A percentile compares a stretch with the other conserved stretches of the same genome.
Evolutionary conservation across 73 alveolate genomes (phyloP).

Genomic region (Tetrahymena malaccensis): DNA sequence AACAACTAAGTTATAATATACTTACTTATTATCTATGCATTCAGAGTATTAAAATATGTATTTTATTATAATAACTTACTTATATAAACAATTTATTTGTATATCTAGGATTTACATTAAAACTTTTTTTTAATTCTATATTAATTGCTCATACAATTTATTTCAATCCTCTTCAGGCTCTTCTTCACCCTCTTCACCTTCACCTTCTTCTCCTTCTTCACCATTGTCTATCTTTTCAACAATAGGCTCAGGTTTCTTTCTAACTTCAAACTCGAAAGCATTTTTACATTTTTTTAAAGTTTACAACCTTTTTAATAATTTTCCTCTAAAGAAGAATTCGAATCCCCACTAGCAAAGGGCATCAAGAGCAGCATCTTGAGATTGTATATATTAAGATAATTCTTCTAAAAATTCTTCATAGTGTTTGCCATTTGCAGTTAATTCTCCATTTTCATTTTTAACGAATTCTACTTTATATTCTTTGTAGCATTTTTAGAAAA

Average conservation of each 20-base stretch:
- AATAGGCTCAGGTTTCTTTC: not conserved
- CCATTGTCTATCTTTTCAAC: not conserved
- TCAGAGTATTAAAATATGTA: not conserved
- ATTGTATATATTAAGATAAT: not conserved
- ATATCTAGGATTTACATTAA: not conserved
- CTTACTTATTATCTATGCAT: too few relatives aligned
- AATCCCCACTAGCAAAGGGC: not conserved
- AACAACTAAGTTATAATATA: too few relatives aligned
- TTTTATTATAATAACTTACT: not conserved
- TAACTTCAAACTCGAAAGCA: not conserved
- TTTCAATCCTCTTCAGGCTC: not conserved
- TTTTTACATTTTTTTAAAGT: not conserved
- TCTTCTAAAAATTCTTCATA: not conserved
- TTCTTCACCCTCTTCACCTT: not conserved
- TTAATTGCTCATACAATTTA: not conserved
- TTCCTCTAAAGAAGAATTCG: not conserved
- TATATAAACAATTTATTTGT: not conserved
- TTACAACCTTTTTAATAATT: not conserved
- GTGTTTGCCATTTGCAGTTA: not conserved
- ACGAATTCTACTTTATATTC: not conserved
- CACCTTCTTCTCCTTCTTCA: not conserved
- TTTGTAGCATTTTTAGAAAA: not conserved
- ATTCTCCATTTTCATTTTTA: not conserved
- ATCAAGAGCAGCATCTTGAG: not conserved
- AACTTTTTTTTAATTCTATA: not conserved